A percentile compares a stretch with the other conserved stretches of the same genome.
Conservation (phyloP, 176 grass and related monocot species). For the Eleusine indica region DNA sequence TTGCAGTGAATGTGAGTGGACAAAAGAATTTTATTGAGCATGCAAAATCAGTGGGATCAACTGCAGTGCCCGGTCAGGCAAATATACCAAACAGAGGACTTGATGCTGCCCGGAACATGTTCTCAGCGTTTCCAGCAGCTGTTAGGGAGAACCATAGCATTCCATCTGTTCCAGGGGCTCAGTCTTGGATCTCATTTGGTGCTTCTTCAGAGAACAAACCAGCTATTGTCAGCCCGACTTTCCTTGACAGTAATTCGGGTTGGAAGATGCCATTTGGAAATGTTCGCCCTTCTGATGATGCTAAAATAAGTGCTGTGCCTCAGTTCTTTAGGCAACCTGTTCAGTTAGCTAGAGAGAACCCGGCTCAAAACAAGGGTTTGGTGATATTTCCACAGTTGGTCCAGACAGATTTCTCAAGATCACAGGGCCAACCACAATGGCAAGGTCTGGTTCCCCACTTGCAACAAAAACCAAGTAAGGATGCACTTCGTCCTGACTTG, state of each 20-base stretch:
- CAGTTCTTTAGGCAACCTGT: conserved; percentile 69
- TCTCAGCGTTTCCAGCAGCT: conserved; percentile 58
- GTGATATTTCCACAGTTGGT: conserved; percentile 80
- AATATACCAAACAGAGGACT: conserved; percentile 50
- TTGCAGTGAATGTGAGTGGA: conserved; percentile 41
- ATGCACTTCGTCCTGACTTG: conserved; percentile 85
- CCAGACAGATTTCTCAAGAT: conserved; percentile 67
- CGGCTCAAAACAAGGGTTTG: conserved; percentile 64
- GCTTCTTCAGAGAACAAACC: conserved; percentile 64
- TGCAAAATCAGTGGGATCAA: conserved; percentile 54
- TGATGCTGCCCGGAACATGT: conserved; percentile 60
- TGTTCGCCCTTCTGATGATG: conserved; percentile 37
- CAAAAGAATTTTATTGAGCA: conserved; percentile 57
- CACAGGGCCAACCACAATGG: conserved; percentile 67
- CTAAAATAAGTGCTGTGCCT: conserved; percentile 41
- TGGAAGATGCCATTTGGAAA: conserved; percentile 75
- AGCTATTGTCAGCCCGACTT: conserved; percentile 45
- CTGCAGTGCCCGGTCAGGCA: conserved; percentile 43
- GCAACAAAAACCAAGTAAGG: conserved; percentile 72
- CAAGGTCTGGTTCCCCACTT: conserved; percentile 73
- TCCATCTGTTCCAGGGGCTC: conserved; percentile 49
- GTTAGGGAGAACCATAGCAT: conserved; percentile 65
- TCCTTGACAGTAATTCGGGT: conserved; percentile 54
- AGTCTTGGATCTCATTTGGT: conserved; percentile 92
- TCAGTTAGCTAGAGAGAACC: conserved; percentile 59